Conservation (phyloP, 1,284 basidiomycete species). For the Pascua sp. region DNA sequence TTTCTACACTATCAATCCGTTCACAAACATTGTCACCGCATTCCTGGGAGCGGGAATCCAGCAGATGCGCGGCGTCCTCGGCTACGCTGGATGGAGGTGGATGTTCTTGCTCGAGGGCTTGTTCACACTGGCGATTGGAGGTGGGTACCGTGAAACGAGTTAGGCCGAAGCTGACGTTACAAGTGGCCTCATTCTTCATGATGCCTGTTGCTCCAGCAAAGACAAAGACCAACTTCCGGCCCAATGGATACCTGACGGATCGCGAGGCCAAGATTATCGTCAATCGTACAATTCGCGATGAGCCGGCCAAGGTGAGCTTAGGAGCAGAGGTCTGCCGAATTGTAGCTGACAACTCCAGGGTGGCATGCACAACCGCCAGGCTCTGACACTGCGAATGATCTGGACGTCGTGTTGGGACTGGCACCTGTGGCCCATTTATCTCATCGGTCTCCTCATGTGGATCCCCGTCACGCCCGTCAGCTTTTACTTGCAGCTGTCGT, state of each 20-base stretch:
- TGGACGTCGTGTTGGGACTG: constrained; percentile 39
- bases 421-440: constrained; percentile 49
- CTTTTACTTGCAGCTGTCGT: constrained; percentile 26
- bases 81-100: constrained; percentile 39
- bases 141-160: too few relatives aligned
- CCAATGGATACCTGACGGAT: constrained; percentile 49
- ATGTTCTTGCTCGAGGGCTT: constrained; percentile 36
- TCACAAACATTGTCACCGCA: constrained; percentile 29
- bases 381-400: constrained; percentile 26
- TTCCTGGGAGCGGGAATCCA: constrained; percentile 43
- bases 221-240: constrained; percentile 27
- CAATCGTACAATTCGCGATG: constrained; percentile 32
- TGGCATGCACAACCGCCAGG: constrained; percentile 51
- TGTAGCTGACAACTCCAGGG: constrained; percentile 29
- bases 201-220: constrained; percentile 41
- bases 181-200: constrained; percentile 32
- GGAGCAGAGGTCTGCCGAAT: too few relatives aligned
- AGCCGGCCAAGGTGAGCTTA: not conserved
- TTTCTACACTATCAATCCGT: constrained; percentile 35
- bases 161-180: too few relatives aligned
- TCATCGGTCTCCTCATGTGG: constrained; percentile 24
- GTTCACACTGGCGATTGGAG: not conserved
- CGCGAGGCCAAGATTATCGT: constrained; percentile 51
- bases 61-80: constrained; percentile 30
- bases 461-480: constrained; percentile 21